Evolutionary conservation across 192 early-diverging fungal genomes (phyloP).

Genomic region (Funneliformis mosseae): DNA sequence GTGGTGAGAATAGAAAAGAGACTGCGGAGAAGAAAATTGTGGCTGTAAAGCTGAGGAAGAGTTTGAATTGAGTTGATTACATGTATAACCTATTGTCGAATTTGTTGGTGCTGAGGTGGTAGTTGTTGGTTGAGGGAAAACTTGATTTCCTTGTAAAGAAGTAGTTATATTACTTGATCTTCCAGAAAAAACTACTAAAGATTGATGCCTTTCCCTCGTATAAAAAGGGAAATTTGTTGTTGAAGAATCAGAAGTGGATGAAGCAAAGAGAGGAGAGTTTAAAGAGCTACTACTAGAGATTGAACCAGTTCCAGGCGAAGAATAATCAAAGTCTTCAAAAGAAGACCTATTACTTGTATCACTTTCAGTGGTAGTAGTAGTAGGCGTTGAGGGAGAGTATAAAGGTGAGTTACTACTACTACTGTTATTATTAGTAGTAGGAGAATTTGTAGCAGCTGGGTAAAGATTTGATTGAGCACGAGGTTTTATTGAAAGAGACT

Average conservation of each 20-base stretch:
- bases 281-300: slow-evolving; percentile 20
- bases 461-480: slow-evolving; percentile 20
- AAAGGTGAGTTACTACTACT: not conserved
- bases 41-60: not conserved
- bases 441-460: not conserved
- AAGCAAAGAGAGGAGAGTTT: slow-evolving; percentile 6
- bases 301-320: slow-evolving; percentile 18
- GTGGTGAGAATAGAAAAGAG: not conserved
- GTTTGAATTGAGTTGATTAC: not conserved
- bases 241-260: not conserved
- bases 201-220: slow-evolving; percentile 30
- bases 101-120: not conserved
- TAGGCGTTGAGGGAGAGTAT: not conserved
- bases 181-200: slow-evolving; percentile 27
- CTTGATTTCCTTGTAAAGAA: not conserved
- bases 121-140: not conserved
- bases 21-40: not conserved
- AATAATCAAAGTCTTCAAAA: slow-evolving; percentile 34
- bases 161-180: not conserved
- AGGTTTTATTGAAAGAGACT: slow-evolving; percentile 26
- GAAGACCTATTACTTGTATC: slow-evolving; percentile 21
- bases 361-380: slow-evolving; percentile 21
- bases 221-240: slow-evolving; percentile 2
- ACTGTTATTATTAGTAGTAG: not conserved
- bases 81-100: not conserved